These are phyloP conservation scores for Sugiyamaella valdiviana DNA, from an alignment of 805 yeast genomes.

Conservation along the genomic window DNA sequence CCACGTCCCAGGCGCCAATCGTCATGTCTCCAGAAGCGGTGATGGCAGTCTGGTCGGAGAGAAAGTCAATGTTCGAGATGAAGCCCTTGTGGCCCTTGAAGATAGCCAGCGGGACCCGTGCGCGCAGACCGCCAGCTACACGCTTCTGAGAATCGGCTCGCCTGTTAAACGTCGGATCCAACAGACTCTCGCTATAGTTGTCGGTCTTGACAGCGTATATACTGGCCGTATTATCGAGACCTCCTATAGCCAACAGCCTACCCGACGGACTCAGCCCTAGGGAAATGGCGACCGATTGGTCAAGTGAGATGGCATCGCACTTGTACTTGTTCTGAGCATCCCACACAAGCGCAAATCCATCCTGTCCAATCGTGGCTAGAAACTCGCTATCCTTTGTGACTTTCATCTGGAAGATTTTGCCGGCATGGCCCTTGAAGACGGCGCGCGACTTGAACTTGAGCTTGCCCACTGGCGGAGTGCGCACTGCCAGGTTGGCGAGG, in stretches of 20 bases:
- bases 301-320: conserved; percentile 61
- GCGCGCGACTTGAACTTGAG: conserved; percentile 6
- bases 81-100: conserved; percentile 82
- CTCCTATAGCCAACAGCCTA: conserved; percentile 67
- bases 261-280: conserved; percentile 70
- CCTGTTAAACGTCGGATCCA: neutral
- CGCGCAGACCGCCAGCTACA: neutral
- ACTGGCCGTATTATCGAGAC: conserved; percentile 73
- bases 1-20: conserved; percentile 72
- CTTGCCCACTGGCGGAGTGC: conserved; percentile 13
- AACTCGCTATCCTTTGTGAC: conserved; percentile 63
- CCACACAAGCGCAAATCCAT: conserved; percentile 82
- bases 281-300: conserved; percentile 71
- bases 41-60: conserved; percentile 49
- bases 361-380: conserved; percentile 73
- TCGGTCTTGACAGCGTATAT: conserved; percentile 40
- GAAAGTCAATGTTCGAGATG: conserved; percentile 65
- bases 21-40: conserved; percentile 83
- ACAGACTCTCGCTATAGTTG: neutral
- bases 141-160: neutral
- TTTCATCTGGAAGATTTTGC: conserved; percentile 60
- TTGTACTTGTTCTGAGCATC: conserved; percentile 69
- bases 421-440: conserved; percentile 55
- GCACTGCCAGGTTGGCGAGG: neutral
- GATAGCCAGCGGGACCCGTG: conserved; percentile 36